Evolutionary conservation across 225 moss, liverwort and hornwort genomes (phyloP), one percentile per base, ranked within the genome.

Genomic region (Climacium dendroides): DNA sequence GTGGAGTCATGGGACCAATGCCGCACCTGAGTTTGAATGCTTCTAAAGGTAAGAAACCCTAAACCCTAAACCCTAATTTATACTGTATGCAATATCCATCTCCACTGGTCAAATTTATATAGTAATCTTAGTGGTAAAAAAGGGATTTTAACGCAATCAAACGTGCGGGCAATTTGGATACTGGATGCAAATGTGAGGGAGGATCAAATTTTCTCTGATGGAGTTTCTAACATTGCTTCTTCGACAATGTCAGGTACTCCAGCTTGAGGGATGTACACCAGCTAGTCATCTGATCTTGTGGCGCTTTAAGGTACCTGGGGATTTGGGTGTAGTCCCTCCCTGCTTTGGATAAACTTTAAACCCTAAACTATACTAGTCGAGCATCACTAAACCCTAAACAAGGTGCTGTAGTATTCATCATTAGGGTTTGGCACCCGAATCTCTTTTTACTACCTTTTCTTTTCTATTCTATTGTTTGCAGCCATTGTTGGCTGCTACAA

Each of bases 1-100:
- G 50, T 88, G 93, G 93, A 82, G 57, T 37, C 84, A 75, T 10
- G 84, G 55, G 0, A 84, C 89, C 24, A 88, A 61, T 57, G 92
- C 74, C 12, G 61, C 87, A 29, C 88, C 90, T 13, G 94, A 94
- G 39, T 94, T 94, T 35, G 89, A 93, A 29, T 92, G 85, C 86
- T 94, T 94, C 86, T 94, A 83, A 83, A 86, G 55, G 86, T 86
- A 28, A 24, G 26, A 10, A 39, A 11, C 39, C 22, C 28, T 11
- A 48, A 54, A 59, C 3, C 48, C 45, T 48, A 5, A 25, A n/a
- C 18, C 47, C 55, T 7, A 63, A 10, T 48, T 24, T 34, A 9
- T n/a, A n/a, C n/a, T n/a, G n/a, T n/a, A n/a, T n/a, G n/a, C n/a
- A n/a, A n/a, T n/a, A n/a, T n/a, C n/a, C n/a, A n/a, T 47, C 30